Conservation (phyloP, 2,329 filamentous ascomycete genomes). For the Epichloe elymi region DNA sequence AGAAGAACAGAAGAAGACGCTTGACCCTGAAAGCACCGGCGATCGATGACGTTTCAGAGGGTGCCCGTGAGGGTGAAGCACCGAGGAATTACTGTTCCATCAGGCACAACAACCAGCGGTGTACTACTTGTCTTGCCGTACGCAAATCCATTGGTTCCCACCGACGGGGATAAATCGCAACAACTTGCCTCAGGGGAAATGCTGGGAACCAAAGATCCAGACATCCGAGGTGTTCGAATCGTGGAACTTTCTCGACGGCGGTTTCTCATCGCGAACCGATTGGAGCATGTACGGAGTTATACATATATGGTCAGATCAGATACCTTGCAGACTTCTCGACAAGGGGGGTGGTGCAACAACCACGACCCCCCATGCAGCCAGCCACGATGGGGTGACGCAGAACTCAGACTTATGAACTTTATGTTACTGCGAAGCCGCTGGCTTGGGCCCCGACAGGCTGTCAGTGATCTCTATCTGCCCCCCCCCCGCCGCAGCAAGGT, state of each 20-base stretch:
- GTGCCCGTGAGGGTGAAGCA: too few species aligned
- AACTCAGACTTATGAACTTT: background rate
- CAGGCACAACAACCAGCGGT: too few species aligned
- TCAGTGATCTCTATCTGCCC: background rate
- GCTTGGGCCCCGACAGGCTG: background rate
- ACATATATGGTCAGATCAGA: background rate
- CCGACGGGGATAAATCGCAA: too few species aligned
- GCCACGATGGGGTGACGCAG: conserved; percentile 1
- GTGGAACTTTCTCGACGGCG: background rate
- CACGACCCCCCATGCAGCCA: conserved; percentile 1
- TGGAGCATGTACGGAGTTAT: background rate
- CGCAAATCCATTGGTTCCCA: too few species aligned
- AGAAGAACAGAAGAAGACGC: too few species aligned
- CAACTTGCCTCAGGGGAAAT: background rate
- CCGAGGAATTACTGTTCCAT: too few species aligned
- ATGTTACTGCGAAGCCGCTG: background rate
- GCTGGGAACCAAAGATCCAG: background rate
- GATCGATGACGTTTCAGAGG: too few species aligned
- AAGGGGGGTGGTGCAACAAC: background rate
- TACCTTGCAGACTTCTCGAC: conserved; percentile 2
- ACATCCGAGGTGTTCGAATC: background rate
- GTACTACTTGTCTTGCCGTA: too few species aligned
- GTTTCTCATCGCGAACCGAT: background rate
- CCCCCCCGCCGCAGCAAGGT: background rate
- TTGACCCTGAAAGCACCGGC: too few species aligned